Evolutionary conservation across 345 rosid genomes (phyloP).

Genomic region (Eucalyptus melliodora): DNA sequence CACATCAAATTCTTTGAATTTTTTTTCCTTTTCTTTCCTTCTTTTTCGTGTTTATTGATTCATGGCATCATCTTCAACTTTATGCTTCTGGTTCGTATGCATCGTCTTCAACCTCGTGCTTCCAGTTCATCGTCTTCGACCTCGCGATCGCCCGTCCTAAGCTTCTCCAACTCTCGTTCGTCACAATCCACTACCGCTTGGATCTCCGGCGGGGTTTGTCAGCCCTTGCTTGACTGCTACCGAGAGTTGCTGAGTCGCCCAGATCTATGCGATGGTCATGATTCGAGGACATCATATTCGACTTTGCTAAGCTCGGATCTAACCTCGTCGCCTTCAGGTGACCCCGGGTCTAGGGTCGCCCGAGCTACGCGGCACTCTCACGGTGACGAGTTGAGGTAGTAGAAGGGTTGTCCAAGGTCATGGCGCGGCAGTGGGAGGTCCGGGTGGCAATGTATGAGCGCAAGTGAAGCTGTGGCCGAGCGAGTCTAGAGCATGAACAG

Average conservation of each 20-base stretch:
- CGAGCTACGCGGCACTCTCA: background rate
- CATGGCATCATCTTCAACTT: background rate
- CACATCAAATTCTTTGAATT: background rate
- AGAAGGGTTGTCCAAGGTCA: background rate
- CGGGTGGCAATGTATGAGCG: background rate
- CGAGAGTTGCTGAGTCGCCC: background rate
- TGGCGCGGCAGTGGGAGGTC: background rate
- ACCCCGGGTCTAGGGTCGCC: background rate
- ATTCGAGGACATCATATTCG: background rate
- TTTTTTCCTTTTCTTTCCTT: background rate
- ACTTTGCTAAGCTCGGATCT: background rate
- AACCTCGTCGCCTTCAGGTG: background rate
- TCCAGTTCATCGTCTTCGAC: rapidly evolving
- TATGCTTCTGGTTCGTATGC: rapidly evolving
- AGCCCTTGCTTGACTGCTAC: background rate
- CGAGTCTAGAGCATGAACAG: background rate
- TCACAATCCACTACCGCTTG: background rate
- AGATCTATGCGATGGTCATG: rapidly evolving
- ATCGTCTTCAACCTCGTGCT: background rate
- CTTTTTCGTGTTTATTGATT: background rate
- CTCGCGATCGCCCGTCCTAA: background rate
- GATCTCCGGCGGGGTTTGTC: background rate
- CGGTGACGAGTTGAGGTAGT: background rate
- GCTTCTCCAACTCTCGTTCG: background rate
- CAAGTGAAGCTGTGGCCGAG: background rate